Conservation (phyloP, 2,329 filamentous ascomycete genomes). For the Hymenotorrendiella dingleyae region DNA sequence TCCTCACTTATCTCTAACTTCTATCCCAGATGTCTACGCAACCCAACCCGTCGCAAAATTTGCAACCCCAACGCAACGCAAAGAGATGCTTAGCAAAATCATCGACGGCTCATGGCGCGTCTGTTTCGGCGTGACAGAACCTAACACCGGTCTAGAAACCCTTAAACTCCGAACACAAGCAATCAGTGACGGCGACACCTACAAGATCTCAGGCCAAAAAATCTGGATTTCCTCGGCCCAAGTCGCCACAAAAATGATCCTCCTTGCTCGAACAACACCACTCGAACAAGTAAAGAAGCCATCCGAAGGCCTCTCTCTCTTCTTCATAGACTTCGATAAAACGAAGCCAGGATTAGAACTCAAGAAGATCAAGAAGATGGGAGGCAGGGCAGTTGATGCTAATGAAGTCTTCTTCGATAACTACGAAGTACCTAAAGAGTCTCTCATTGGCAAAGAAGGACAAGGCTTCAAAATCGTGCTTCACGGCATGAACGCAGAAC, state of each 20-base stretch:
- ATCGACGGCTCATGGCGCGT: constrained; percentile 65
- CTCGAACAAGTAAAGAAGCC: constrained; percentile 61
- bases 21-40: constrained; percentile 53
- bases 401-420: constrained; percentile 87
- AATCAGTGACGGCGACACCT: constrained; percentile 52
- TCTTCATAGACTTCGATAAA: constrained; percentile 72
- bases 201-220: constrained; percentile 70
- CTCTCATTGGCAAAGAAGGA: constrained; percentile 65
- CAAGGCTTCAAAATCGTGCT: constrained; percentile 75
- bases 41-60: constrained; percentile 72
- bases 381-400: constrained; percentile 72
- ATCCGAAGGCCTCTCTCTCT: constrained; percentile 71
- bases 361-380: constrained; percentile 78
- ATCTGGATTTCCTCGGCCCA: constrained; percentile 88
- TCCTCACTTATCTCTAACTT: background rate
- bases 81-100: constrained; percentile 61
- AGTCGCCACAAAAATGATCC: constrained; percentile 75
- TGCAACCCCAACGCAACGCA: constrained; percentile 57
- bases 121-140: constrained; percentile 83
- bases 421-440: constrained; percentile 58
- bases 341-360: constrained; percentile 45
- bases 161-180: constrained; percentile 63
- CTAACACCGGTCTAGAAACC: constrained; percentile 74
- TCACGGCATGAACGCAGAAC: constrained; percentile 75
- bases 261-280: constrained; percentile 70